Evolutionary conservation across 2,329 filamentous ascomycete species (phyloP).

Genomic region (Cryphonectria nitschkei): DNA sequence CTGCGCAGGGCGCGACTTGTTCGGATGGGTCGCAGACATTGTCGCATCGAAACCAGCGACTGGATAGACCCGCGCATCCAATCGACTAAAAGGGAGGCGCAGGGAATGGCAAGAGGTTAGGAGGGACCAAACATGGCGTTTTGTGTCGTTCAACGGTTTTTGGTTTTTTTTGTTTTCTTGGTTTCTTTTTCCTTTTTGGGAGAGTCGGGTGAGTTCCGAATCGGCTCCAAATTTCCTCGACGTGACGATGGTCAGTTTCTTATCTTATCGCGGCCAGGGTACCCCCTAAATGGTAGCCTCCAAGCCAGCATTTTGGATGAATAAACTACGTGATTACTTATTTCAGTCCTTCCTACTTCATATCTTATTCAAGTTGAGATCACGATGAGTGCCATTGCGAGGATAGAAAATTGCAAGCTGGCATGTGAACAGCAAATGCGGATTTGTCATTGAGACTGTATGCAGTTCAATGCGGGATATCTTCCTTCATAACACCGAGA

Average conservation of each 20-base stretch:
- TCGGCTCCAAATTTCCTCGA: slow-evolving; percentile 2
- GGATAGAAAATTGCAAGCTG: background rate
- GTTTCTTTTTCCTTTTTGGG: background rate
- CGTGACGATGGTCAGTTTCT: background rate
- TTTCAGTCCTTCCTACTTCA: background rate
- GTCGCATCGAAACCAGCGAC: slow-evolving; percentile 40
- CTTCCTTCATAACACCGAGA: slow-evolving; percentile 8
- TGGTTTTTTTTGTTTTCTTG: background rate
- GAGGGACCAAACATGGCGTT: slow-evolving; percentile 15
- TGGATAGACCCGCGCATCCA: slow-evolving; percentile 34
- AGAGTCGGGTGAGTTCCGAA: too few relatives aligned
- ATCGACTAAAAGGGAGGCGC: slow-evolving; percentile 29
- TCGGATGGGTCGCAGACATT: slow-evolving; percentile 39
- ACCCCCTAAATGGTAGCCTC: background rate
- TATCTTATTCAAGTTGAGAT: background rate
- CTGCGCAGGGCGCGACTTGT: slow-evolving; percentile 30
- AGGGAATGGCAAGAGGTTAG: background rate
- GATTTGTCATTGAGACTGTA: slow-evolving; percentile 5
- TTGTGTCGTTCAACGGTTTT: background rate
- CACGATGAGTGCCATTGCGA: background rate
- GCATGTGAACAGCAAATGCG: background rate
- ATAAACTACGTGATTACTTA: background rate
- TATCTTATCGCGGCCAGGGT: slow-evolving; percentile 6
- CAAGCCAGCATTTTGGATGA: background rate
- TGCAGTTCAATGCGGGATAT: slow-evolving; percentile 6